These are phyloP conservation scores for Starmerella scarabaei DNA, from an alignment of 805 yeast species.

Conservation along the genomic window DNA sequence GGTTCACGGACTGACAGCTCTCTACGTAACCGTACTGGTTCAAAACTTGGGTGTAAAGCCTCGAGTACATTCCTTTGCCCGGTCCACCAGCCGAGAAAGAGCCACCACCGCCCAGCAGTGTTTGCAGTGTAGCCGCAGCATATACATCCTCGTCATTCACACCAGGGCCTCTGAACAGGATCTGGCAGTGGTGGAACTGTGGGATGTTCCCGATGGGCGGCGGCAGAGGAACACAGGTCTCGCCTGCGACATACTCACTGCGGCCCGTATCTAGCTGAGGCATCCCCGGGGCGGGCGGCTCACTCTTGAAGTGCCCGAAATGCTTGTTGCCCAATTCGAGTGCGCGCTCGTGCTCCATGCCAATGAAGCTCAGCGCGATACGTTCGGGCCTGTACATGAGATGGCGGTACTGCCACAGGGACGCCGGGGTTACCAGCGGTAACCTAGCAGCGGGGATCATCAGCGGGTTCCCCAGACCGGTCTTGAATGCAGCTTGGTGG, in stretches of 20 bases:
- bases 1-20: slow-evolving; percentile 76
- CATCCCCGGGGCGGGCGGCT: slow-evolving; percentile 17
- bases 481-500: slow-evolving; percentile 68
- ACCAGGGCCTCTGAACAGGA: slow-evolving; percentile 80
- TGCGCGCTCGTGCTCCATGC: slow-evolving; percentile 62
- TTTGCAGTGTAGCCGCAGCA: slow-evolving; percentile 80
- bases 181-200: slow-evolving; percentile 70
- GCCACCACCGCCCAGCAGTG: slow-evolving; percentile 90
- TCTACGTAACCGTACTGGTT: slow-evolving; percentile 88
- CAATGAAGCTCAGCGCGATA: slow-evolving; percentile 75
- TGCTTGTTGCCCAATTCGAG: slow-evolving; percentile 46
- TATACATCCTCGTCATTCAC: slow-evolving; percentile 76
- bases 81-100: slow-evolving; percentile 98
- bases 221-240: slow-evolving; percentile 40
- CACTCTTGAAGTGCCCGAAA: slow-evolving; percentile 48
- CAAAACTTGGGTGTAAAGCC: slow-evolving; percentile 80
- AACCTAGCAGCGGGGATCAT: slow-evolving; percentile 65
- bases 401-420: slow-evolving; percentile 48
- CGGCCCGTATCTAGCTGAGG: slow-evolving; percentile 12
- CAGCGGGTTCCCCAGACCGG: slow-evolving; percentile 76
- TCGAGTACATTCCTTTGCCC: slow-evolving; percentile 96
- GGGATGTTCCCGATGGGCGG: slow-evolving; percentile 53
- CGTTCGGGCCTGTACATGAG: slow-evolving; percentile 65
- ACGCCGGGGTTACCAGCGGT: slow-evolving; percentile 38
- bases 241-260: slow-evolving; percentile 50